These are phyloP conservation scores for Cryptomeria japonica DNA, from an alignment of 75 land plant species.

Conservation along the genomic window DNA sequence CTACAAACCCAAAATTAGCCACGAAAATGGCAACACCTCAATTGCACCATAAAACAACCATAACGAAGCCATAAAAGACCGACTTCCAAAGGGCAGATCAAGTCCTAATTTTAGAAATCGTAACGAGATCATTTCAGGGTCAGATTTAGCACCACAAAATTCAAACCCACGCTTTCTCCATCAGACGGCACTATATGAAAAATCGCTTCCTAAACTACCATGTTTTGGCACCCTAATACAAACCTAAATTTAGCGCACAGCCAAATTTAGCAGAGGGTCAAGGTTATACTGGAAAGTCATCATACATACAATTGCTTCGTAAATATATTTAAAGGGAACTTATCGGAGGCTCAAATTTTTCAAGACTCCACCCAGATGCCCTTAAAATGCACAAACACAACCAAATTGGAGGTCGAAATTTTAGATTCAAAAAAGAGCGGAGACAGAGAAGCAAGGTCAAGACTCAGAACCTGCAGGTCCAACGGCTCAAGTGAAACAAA, in stretches of 20 bases:
- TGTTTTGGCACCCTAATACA: background rate
- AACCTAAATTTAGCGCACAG: background rate
- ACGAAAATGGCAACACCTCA: background rate
- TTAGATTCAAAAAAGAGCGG: background rate
- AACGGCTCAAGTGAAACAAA: background rate
- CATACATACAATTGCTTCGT: background rate
- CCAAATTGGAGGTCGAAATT: background rate
- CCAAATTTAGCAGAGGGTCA: background rate
- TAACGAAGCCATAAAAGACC: background rate
- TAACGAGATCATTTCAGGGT: background rate
- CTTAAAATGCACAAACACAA: background rate
- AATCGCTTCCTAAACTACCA: background rate
- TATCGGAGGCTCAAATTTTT: background rate
- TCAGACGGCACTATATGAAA: background rate
- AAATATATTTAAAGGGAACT: background rate
- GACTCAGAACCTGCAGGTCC: conserved; percentile 19
- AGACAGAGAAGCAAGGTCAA: conserved; percentile 15
- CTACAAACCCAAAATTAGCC: background rate
- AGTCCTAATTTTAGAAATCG: background rate
- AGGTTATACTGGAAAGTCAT: background rate
- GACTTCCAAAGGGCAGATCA: background rate
- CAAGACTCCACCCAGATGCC: background rate
- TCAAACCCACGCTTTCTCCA: background rate
- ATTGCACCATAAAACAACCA: background rate
- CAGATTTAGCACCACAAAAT: background rate